Evolutionary conservation across 805 yeast genomes (phyloP).

Genomic region (Metschnikowia kunwiensis): DNA sequence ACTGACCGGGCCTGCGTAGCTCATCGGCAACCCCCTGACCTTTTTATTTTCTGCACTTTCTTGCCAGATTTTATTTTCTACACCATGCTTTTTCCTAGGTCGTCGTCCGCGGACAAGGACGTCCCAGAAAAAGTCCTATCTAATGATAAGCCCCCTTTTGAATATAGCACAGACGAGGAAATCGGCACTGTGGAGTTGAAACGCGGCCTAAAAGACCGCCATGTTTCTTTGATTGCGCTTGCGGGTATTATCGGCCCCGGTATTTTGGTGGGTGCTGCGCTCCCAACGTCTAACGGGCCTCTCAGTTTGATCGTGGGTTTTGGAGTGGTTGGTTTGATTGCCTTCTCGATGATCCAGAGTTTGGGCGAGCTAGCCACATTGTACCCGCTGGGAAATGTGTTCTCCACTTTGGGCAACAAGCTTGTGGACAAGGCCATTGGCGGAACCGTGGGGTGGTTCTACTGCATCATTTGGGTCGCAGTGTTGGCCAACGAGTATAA

Average conservation of each 20-base stretch:
- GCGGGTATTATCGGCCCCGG: constrained; percentile 66
- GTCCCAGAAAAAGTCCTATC: constrained; percentile 4
- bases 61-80: background rate
- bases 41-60: background rate
- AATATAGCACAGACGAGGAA: constrained; percentile 11
- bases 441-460: constrained; percentile 52
- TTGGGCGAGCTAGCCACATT: constrained; percentile 56
- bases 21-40: background rate
- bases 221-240: constrained; percentile 48
- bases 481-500: constrained; percentile 56
- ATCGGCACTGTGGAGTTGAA: constrained; percentile 29
- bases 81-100: constrained; percentile 6
- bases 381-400: constrained; percentile 51
- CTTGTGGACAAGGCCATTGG: constrained; percentile 56
- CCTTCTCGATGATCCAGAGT: constrained; percentile 52
- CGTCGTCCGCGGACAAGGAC: background rate
- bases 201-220: constrained; percentile 48
- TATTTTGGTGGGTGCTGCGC: constrained; percentile 50
- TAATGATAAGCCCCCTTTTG: constrained; percentile 7
- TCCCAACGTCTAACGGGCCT: constrained; percentile 49
- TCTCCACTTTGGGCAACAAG: constrained; percentile 49
- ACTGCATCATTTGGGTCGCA: constrained; percentile 55
- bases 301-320: constrained; percentile 52
- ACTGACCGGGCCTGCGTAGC: too few species aligned
- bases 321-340: constrained; percentile 50